These are phyloP conservation scores for Aquilaria malaccensis DNA, from an alignment of 345 rosid genomes.

Conservation along the genomic window DNA sequence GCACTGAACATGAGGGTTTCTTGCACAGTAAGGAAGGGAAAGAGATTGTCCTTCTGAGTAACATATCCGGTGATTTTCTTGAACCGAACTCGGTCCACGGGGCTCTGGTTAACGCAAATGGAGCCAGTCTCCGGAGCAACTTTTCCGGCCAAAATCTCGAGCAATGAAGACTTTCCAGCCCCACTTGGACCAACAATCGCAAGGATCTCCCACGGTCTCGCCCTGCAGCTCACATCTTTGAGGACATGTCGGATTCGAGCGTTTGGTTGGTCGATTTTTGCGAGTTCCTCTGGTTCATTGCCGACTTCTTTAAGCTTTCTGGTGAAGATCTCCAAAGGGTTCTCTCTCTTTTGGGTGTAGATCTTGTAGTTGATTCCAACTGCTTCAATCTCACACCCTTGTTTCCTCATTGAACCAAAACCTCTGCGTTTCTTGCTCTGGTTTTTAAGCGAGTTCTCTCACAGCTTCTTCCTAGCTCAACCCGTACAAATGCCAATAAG, in stretches of 20 bases:
- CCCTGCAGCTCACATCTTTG: slow-evolving; percentile 66
- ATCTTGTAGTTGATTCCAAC: slow-evolving; percentile 61
- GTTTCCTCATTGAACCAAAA: slow-evolving; percentile 58
- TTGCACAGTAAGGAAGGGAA: slow-evolving; percentile 88
- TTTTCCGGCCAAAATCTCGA: slow-evolving; percentile 71
- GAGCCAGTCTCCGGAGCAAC: slow-evolving; percentile 57
- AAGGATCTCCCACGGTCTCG: slow-evolving; percentile 89
- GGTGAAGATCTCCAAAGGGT: slow-evolving; percentile 26
- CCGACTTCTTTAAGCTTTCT: slow-evolving; percentile 10
- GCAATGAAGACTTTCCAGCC: slow-evolving; percentile 87
- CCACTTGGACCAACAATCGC: slow-evolving; percentile 98
- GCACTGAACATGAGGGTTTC: slow-evolving; percentile 93
- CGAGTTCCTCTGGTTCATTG: slow-evolving; percentile 5
- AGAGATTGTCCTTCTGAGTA: slow-evolving; percentile 77
- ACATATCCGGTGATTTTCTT: slow-evolving; percentile 84
- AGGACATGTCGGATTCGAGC: slow-evolving; percentile 41
- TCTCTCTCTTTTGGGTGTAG: slow-evolving; percentile 15
- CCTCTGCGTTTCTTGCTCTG: slow-evolving; percentile 6
- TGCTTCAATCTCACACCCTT: slow-evolving; percentile 87
- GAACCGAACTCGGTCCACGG: slow-evolving; percentile 54
- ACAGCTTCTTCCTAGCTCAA: slow-evolving; percentile 6
- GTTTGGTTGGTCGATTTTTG: slow-evolving; percentile 5
- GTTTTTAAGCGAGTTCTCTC: slow-evolving; percentile 8
- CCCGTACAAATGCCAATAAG: background rate
- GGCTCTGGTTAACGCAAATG: slow-evolving; percentile 50